Evolutionary conservation across 2,329 filamentous ascomycete genomes (phyloP).

Genomic region (Beauveria asiatica): DNA sequence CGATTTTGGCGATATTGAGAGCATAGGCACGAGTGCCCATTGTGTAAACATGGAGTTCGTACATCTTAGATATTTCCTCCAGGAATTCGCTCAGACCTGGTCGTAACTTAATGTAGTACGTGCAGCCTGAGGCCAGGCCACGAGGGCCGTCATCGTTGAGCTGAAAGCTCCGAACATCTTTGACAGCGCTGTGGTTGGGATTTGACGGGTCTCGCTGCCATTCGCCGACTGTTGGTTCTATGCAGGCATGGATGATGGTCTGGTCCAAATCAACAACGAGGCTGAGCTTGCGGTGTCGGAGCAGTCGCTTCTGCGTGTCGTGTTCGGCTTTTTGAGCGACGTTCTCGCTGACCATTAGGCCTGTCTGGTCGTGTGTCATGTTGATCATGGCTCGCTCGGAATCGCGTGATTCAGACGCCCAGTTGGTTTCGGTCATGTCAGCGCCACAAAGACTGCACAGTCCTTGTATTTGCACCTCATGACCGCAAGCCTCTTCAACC

Average conservation of each 20-base stretch:
- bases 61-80: constrained; percentile 65
- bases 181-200: constrained; percentile 84
- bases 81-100: constrained; percentile 79
- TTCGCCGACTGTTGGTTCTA: constrained; percentile 91
- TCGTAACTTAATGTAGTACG: constrained; percentile 97
- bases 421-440: constrained; percentile 88
- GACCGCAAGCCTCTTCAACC: constrained; percentile 83
- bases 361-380: constrained; percentile 87
- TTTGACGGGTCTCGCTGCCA: constrained; percentile 87
- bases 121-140: constrained; percentile 62
- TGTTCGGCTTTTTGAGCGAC: constrained; percentile 78
- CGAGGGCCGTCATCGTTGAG: constrained; percentile 75
- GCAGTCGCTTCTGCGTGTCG: constrained; percentile 73
- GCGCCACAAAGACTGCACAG: constrained; percentile 89
- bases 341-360: constrained; percentile 72
- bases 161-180: constrained; percentile 82
- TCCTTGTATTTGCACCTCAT: constrained; percentile 84
- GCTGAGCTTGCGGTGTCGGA: constrained; percentile 75
- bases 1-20: constrained; percentile 80
- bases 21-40: constrained; percentile 99
- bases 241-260: constrained; percentile 96
- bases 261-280: constrained; percentile 96
- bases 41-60: constrained; percentile 96
- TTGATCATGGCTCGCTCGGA: constrained; percentile 84
- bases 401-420: constrained; percentile 71